A percentile compares a stretch with the other conserved stretches of the same genome.
phyloP scores from a whole-genome alignment of 306 rosid genomes.

The Mimosa pudica region DNA sequence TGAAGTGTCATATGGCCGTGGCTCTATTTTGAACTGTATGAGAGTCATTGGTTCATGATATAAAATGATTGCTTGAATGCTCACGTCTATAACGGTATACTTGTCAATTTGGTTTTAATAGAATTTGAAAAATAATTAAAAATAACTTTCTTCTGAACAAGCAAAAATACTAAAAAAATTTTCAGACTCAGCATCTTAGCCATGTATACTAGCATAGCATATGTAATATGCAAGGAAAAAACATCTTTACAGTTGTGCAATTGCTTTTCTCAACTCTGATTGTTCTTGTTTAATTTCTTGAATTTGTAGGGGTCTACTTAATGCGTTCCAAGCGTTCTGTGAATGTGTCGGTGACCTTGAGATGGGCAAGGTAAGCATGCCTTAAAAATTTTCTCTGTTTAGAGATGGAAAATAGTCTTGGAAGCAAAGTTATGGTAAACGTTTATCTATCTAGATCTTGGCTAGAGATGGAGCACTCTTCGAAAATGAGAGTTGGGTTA shows the following conservation, averaged over 20 bases:
- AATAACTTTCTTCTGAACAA: background rate
- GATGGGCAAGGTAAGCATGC: conserved; percentile 89
- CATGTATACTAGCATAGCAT: conserved; percentile 4
- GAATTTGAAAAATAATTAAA: conserved; percentile 18
- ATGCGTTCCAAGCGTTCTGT: conserved; percentile 97
- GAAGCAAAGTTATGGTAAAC: conserved; percentile 27
- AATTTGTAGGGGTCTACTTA: conserved; percentile 75
- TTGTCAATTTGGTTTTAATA: background rate
- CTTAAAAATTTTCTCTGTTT: conserved; percentile 27
- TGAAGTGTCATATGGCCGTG: background rate
- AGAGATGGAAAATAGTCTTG: conserved; percentile 27
- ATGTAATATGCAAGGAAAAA: conserved; percentile 12
- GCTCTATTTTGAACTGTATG: background rate
- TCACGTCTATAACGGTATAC: background rate
- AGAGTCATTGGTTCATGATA: background rate
- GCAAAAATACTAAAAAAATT: background rate
- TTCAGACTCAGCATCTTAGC: conserved; percentile 15
- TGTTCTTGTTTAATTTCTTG: conserved; percentile 16
- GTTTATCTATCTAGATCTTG: conserved; percentile 63
- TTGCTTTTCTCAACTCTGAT: conserved; percentile 13
- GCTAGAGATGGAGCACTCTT: conserved; percentile 88
- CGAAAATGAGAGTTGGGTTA: conserved; percentile 95
- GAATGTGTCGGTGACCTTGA: conserved; percentile 99
- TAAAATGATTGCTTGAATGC: conserved; percentile 22
- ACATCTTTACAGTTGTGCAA: background rate